These are phyloP conservation scores for Pseudoturritis turrita DNA, from an alignment of 345 rosid genomes.

Conservation along the genomic window DNA sequence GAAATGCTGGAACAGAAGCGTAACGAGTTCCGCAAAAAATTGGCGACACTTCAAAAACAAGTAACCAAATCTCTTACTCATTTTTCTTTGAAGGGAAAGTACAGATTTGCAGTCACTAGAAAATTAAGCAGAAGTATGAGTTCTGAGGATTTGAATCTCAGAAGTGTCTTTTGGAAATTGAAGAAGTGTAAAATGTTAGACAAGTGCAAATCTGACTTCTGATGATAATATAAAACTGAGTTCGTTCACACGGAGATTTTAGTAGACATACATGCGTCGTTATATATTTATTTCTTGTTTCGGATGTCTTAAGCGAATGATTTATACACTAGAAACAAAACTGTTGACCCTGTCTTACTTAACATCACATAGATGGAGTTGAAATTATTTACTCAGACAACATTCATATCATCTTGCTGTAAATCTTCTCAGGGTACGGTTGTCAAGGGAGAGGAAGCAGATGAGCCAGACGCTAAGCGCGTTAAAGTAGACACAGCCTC, in stretches of 20 bases:
- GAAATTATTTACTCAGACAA: background rate
- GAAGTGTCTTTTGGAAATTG: background rate
- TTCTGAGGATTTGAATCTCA: background rate
- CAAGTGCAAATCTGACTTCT: background rate
- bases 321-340: slow-evolving; percentile 4
- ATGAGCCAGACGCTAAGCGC: slow-evolving; percentile 64
- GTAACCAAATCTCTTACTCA: too few species aligned
- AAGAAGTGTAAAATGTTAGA: background rate
- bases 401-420: background rate
- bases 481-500: slow-evolving; percentile 48
- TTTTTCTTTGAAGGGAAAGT: background rate
- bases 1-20: slow-evolving; percentile 88
- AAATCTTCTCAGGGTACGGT: slow-evolving; percentile 60
- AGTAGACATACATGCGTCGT: background rate
- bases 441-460: slow-evolving; percentile 51
- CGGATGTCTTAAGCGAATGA: slow-evolving; percentile 3
- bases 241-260: background rate
- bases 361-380: background rate
- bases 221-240: background rate
- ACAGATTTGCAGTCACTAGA: background rate
- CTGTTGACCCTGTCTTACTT: background rate
- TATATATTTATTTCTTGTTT: background rate
- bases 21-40: slow-evolving; percentile 61
- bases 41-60: slow-evolving; percentile 72
- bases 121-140: slow-evolving; percentile 2